Evolutionary conservation across 768 basidiomycete genomes (phyloP), one percentile per base, ranked within the genome.

Genomic region (Mycena capillaripes): DNA sequence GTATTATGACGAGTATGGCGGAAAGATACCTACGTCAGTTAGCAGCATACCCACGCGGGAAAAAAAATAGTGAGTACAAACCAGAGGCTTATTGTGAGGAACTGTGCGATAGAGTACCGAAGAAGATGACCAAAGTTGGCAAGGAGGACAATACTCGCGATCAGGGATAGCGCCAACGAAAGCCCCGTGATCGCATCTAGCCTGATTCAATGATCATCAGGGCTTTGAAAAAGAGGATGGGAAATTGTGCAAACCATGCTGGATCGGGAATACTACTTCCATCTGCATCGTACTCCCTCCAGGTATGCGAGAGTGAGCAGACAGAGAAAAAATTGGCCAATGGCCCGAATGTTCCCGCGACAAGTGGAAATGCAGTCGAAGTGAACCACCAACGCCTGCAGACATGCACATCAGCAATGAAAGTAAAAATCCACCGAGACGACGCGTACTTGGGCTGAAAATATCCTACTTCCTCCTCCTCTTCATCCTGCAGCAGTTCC

Each of bases 271-370:
- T 76, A 10, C 63, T 38, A 19, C 23, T 57, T 3, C 77, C 78
- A 27, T 75, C 68, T 4, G 66, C 57, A 27, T 66, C 73, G 9
- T 57, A 27, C 19, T 83, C 61, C 23, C 82, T 76, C 86, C 85
- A 85, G 0, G 81, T 78, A 46, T 83, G 82, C 5, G 78, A 78
- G 14, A 84, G 74, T 0, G 84, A 78, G 58, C 85, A 85, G 0
- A 84, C 78, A 9, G 82, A 84, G 57, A 86, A 83, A 10, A 85
- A 72, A 65, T 82, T 86, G 14, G 83, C 82, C 9, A 86, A 69
- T 0, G 86, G 84, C 0, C 84, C 84, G 65, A 85, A 84, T 5
- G 84, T 84, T 25, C 84, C 85, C 8, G 84, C 83, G 21, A 84
- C 75, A 11, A 86, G 78, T 2, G 86, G 86, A 70, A 86, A 85